phyloP scores from a whole-genome alignment of 768 basidiomycete genomes.

The Gyrodon lividus region DNA sequence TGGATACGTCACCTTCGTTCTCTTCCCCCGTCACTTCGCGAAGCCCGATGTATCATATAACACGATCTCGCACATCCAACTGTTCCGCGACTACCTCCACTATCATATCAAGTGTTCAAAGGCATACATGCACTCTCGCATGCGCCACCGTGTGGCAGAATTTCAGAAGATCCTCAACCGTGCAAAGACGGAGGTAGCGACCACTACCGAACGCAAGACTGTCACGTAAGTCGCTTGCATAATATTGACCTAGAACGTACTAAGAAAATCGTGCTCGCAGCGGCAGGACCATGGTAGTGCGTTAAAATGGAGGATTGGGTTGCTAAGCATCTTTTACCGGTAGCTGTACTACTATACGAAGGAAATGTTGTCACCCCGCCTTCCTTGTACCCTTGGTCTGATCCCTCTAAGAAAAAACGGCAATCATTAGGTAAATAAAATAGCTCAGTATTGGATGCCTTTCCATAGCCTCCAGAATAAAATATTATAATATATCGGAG shows the following conservation, averaged over 20 bases:
- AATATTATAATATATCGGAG: too few species aligned
- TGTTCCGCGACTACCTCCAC: constrained; percentile 98
- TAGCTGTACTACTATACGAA: background rate
- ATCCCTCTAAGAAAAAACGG: too few species aligned
- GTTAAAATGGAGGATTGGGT: constrained; percentile 33
- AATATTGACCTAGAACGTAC: background rate
- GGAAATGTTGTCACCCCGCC: background rate
- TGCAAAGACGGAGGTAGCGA: constrained; percentile 88
- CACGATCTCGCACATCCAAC: constrained; percentile 92
- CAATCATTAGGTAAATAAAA: too few species aligned
- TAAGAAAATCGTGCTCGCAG: constrained; percentile 31
- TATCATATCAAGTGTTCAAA: constrained; percentile 99
- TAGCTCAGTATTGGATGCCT: too few species aligned
- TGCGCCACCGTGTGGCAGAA: constrained; percentile 90
- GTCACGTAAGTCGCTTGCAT: constrained; percentile 57
- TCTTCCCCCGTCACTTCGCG: constrained; percentile 94
- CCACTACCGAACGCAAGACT: constrained; percentile 81
- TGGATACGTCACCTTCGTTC: constrained; percentile 96
- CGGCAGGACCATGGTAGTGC: constrained; percentile 56
- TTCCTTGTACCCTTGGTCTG: too few species aligned
- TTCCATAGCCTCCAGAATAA: too few species aligned
- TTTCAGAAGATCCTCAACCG: constrained; percentile 96
- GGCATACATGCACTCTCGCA: constrained; percentile 98
- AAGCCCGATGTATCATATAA: constrained; percentile 62
- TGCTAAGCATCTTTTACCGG: background rate